Percentiles rank a stretch among this genome's conserved stretches.
These are phyloP conservation scores for Candida sp. DNA, from an alignment of 1,139 yeast species.

Conservation along the genomic window DNA sequence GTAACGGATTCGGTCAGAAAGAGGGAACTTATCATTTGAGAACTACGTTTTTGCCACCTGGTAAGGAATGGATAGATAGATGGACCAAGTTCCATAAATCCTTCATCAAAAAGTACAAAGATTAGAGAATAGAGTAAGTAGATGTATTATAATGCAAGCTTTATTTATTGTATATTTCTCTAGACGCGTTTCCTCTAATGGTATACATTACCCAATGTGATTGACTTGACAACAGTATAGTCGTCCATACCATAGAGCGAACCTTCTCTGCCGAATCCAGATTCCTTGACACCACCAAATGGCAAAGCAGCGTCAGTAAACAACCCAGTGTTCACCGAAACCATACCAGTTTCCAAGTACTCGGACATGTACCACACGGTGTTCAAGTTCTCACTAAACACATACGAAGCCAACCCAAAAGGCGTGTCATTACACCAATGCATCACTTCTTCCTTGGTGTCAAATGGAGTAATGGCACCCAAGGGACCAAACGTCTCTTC, in stretches of 20 bases:
- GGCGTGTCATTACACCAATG: constrained; percentile 42
- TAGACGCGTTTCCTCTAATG: constrained; percentile 14
- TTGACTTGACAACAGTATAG: constrained; percentile 43
- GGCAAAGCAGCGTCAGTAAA: constrained; percentile 54
- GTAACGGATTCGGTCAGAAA: constrained; percentile 95
- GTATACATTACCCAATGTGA: constrained; percentile 42
- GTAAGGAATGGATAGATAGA: constrained; percentile 79
- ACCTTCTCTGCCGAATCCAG: constrained; percentile 58
- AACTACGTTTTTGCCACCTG: constrained; percentile 97
- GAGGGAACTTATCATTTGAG: constrained; percentile 90
- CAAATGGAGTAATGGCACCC: constrained; percentile 45
- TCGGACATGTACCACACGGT: constrained; percentile 59
- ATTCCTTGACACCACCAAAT: constrained; percentile 53
- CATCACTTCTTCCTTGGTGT: constrained; percentile 43
- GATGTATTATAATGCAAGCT: neutral
- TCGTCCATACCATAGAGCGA: constrained; percentile 51
- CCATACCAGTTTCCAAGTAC: constrained; percentile 49
- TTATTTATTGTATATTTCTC: neutral
- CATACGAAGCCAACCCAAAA: constrained; percentile 50
- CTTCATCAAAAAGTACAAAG: constrained; percentile 62
- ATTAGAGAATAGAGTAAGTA: neutral
- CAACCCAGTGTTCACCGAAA: constrained; percentile 48
- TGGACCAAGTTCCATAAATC: constrained; percentile 79
- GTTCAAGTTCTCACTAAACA: constrained; percentile 47
- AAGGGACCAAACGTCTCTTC: constrained; percentile 56